Evolutionary conservation across 495 filamentous ascomycete species (phyloP), one percentile per base, ranked within the genome.

Genomic region (Rostrohypoxylon terebratum): DNA sequence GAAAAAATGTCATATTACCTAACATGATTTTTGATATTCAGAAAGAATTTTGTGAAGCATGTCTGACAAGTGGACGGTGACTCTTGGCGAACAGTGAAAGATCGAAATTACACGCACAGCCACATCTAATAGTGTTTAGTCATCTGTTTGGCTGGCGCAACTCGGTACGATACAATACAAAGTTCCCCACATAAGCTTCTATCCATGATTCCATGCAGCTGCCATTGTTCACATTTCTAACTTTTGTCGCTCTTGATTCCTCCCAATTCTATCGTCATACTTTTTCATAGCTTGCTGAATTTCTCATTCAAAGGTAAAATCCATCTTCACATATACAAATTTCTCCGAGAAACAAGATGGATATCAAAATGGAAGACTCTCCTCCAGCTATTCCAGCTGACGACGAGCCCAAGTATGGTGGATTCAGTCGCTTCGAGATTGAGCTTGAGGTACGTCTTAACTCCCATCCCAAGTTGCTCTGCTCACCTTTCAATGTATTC

Each of bases 341-440:
- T 58, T 16, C 18, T 14, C 8, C 7, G 11, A 4, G 44, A n/a
- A n/a, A 18, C 21, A 55, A 11, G 14, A 73, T 73, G 59, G 76
- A 77, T 53, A 7, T 73, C 42, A 14, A 75, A 25, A 75, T 77
- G 75, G 69, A 77, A 1, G 76, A 79, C 9, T 65, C 73, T 0
- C 40, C 76, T 5, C 78, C 80, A 13, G 33, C 69, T 5, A 14
- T 69, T 31, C 59, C 70, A 9, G 53, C 67, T 10, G 71, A 76
- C 21, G 61, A 76, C 10, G 84, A 87, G 59, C 83, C 82, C 11
- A 86, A 81, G 54, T 89, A 90, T 68, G 90, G 85, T 54, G 90
- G 90, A 63, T 90, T 80, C 77, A 85, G 87, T 47, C 89, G 91
- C 62, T 93, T 93, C 75, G 90, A 92, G 78, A 85, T 93, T 36